A percentile compares a stretch with the other conserved stretches of the same genome.
Evolutionary conservation across 805 yeast species (phyloP).

Genomic region (Suhomyces sp.): DNA sequence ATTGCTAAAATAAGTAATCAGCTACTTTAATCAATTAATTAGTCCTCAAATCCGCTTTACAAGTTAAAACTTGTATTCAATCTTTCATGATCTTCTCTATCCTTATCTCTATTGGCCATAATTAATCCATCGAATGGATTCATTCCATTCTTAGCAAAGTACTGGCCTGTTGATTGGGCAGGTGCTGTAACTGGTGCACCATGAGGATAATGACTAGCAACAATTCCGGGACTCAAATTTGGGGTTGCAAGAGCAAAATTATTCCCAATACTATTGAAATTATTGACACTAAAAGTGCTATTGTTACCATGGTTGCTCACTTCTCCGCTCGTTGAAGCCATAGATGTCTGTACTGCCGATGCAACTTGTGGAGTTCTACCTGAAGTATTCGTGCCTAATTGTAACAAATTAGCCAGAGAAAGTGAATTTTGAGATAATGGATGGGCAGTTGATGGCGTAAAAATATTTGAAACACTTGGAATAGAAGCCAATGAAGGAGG

Average conservation of each 20-base stretch:
- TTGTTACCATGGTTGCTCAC: no score
- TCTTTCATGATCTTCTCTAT: constrained; percentile 4
- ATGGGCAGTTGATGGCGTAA: constrained; percentile 30
- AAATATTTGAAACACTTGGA: constrained; percentile 34
- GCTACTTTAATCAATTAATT: no score
- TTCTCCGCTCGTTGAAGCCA: not conserved
- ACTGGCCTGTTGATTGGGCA: constrained; percentile 32
- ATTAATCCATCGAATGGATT: constrained; percentile 42
- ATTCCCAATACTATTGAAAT: no score
- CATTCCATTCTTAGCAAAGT: constrained; percentile 34
- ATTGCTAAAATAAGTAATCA: no score
- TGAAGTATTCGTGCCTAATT: constrained; percentile 6
- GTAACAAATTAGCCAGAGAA: constrained; percentile 16
- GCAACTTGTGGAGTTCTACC: constrained; percentile 27
- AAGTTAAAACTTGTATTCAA: constrained; percentile 6
- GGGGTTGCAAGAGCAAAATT: constrained; percentile 3
- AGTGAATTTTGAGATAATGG: constrained; percentile 17
- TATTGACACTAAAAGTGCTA: no score
- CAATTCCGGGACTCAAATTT: constrained; percentile 15
- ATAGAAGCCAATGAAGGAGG: constrained; percentile 29
- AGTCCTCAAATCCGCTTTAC: no score
- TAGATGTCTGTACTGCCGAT: constrained; percentile 17
- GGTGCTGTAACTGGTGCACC: constrained; percentile 24
- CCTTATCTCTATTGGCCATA: constrained; percentile 20
- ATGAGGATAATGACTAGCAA: not conserved